These are phyloP conservation scores for Sophora flavescens DNA, from an alignment of 306 rosid genomes.

Conservation along the genomic window DNA sequence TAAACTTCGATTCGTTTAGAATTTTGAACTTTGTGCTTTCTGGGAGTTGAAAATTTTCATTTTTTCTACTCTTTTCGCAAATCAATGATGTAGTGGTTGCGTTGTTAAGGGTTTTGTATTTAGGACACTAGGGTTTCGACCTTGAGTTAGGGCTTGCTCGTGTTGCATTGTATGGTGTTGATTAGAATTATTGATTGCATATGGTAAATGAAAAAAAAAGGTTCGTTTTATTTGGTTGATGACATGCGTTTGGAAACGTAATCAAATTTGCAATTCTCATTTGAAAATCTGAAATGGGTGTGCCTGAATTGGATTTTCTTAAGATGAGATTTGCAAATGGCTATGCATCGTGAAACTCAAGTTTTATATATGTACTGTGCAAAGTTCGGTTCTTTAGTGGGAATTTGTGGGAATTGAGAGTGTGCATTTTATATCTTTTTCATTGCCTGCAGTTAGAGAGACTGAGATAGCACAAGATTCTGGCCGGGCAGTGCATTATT, in stretches of 20 bases:
- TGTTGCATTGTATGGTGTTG: not conserved
- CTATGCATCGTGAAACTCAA: not conserved
- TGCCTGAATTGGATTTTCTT: conserved; percentile 5
- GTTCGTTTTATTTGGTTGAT: no score
- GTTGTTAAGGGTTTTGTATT: conserved; percentile 2
- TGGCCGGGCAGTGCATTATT: not conserved
- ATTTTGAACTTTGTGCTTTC: not conserved
- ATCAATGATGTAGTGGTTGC: not conserved
- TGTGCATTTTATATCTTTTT: not conserved
- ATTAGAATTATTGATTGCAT: no score
- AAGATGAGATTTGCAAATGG: no score
- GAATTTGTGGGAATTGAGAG: not conserved
- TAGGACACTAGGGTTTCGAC: not conserved
- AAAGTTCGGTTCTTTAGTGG: not conserved
- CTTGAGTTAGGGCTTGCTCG: conserved; percentile 25
- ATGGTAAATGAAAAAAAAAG: no score
- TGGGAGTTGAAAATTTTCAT: not conserved
- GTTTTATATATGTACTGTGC: not conserved
- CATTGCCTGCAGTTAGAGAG: not conserved
- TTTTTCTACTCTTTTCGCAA: not conserved
- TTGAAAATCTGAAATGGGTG: not conserved
- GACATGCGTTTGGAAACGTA: not conserved
- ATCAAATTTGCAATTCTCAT: not conserved
- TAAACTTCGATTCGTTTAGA: conserved; percentile 9
- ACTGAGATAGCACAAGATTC: conserved; percentile 5